Evolutionary conservation across 768 basidiomycete genomes (phyloP).

Genomic region (Clitopilus hobsonii): DNA sequence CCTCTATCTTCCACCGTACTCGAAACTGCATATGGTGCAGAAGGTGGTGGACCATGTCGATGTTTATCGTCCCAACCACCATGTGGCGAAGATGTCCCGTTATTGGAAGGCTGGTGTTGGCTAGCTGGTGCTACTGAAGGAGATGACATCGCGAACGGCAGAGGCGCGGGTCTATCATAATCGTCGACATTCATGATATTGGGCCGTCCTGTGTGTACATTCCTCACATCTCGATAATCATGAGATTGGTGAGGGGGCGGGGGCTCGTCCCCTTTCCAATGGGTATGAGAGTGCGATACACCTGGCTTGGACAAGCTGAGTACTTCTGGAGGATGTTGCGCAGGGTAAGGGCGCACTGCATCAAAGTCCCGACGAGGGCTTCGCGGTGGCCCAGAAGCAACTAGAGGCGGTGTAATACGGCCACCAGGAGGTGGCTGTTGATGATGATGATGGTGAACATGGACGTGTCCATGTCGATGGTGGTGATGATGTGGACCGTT

Average conservation of each 20-base stretch:
- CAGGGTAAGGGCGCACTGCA: slow-evolving; percentile 26
- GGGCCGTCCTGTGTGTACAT: slow-evolving; percentile 24
- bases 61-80: slow-evolving; percentile 21
- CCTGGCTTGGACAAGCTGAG: slow-evolving; percentile 44
- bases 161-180: slow-evolving; percentile 47
- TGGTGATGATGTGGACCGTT: slow-evolving; percentile 42
- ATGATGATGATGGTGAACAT: slow-evolving; percentile 25
- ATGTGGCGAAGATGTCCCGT: slow-evolving; percentile 28
- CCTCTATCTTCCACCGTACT: slow-evolving; percentile 1
- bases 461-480: slow-evolving; percentile 31
- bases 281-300: slow-evolving; percentile 26
- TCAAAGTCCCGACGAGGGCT: slow-evolving; percentile 27
- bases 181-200: slow-evolving; percentile 27
- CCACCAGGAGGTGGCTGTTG: slow-evolving; percentile 18
- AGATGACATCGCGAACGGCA: slow-evolving; percentile 48
- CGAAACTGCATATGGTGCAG: slow-evolving; percentile 22
- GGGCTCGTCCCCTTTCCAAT: slow-evolving; percentile 35
- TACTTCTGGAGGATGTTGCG: slow-evolving; percentile 45
- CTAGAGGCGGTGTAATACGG: slow-evolving; percentile 17
- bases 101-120: slow-evolving; percentile 15
- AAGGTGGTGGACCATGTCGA: slow-evolving; percentile 15
- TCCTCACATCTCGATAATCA: slow-evolving; percentile 24
- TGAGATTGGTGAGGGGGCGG: slow-evolving; percentile 12
- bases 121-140: slow-evolving; percentile 17
- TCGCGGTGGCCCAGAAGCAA: slow-evolving; percentile 9